Base-by-base conservation (phyloP, 164 flowering plant genomes). In the Vitis riparia region DNA sequence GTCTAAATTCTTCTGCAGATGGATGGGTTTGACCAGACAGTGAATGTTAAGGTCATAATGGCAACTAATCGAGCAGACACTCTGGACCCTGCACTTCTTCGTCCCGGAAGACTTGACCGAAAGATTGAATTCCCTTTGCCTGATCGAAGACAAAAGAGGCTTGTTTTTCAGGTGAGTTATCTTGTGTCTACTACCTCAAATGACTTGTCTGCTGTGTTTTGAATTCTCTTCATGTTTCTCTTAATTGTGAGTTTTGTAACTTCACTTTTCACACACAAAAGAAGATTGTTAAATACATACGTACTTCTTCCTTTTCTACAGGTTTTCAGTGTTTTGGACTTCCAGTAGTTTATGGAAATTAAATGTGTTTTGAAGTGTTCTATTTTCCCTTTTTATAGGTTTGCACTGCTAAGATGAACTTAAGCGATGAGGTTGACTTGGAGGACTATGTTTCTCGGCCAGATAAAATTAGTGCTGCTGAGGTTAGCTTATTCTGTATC, bases 11-110 rank as follows among this genome's bases (percentile, higher is more conserved):
- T 63, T 73, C 19, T 70, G 49, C 78, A 94, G 99, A 94, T 94
- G 99, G 99, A 94, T 79, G 99, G 99, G 8, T 94, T 94, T 62
- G 99, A 94, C 66, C 98, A 94, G 76, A 92, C 98, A 0, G 99
- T 94, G 23, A 94, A 94, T 81, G 99, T 94, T 15, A 94, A 94
- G 80, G 99, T 94, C 55, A 94, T 94, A 51, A 94, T 94, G 99
- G 99, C 98, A 62, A 94, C 99, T 7, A 94, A 94, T 74, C 80
- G 99, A 9, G 99, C 99, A 12, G 99, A 92, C 73, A 94, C 99
- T 59, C 78, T 94, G 78, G 99, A 94, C 67, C 99, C 99, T 72
- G 99, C 99, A 29, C 95, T 94, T 69, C 82, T 94, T 14, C 92
- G 99, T 65, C 99, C 99, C 52, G 97, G 98, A 66, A 85, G 99